Evolutionary conservation across 2,329 filamentous ascomycete species (phyloP).

Genomic region (Botrytis galanthina): DNA sequence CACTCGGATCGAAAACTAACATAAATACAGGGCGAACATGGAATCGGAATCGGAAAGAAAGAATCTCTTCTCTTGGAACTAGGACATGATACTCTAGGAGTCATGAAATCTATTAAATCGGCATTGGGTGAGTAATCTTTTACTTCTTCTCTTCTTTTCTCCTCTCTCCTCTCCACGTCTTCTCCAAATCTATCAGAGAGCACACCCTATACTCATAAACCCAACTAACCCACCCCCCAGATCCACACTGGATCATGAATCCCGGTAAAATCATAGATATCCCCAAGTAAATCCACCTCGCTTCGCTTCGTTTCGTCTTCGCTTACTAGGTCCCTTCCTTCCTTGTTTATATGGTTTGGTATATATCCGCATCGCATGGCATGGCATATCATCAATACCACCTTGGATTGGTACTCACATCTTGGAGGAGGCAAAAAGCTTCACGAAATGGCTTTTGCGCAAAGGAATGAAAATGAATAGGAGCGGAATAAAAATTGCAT

Average conservation of each 20-base stretch:
- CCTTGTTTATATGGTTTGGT: background rate
- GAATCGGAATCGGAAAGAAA: slow-evolving; percentile 84
- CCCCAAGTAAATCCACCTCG: slow-evolving; percentile 33
- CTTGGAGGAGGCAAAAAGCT: background rate
- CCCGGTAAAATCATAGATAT: slow-evolving; percentile 87
- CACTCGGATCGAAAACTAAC: background rate
- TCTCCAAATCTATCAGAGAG: background rate
- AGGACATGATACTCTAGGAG: slow-evolving; percentile 72
- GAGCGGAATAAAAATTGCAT: background rate
- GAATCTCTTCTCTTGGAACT: slow-evolving; percentile 75
- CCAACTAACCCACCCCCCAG: slow-evolving; percentile 37
- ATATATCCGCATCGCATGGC: background rate
- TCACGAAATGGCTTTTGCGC: background rate
- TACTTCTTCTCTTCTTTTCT: background rate
- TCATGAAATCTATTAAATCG: slow-evolving; percentile 83
- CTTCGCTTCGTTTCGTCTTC: background rate
- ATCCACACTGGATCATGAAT: slow-evolving; percentile 87
- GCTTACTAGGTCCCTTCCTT: no score
- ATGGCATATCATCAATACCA: background rate
- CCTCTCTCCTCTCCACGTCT: background rate
- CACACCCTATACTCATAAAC: no score
- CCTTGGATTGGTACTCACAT: background rate
- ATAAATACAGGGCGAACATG: slow-evolving; percentile 66
- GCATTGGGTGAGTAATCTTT: slow-evolving; percentile 48
- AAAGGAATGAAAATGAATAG: background rate